phyloP scores from a whole-genome alignment of 2,329 filamentous ascomycete species.

The Cyanodermella asteris region DNA sequence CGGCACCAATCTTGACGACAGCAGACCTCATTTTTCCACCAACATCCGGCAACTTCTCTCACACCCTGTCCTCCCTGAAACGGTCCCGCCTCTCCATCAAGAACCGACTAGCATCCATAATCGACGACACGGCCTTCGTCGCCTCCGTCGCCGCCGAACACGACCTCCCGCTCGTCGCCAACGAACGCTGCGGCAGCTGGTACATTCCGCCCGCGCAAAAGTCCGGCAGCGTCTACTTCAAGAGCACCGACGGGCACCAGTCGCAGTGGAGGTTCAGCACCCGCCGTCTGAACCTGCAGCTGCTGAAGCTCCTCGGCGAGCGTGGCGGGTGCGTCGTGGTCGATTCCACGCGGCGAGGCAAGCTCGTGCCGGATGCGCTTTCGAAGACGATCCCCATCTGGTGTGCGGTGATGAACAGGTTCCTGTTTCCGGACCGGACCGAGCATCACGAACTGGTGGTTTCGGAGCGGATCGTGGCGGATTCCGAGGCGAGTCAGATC shows the following conservation, averaged over 20 bases:
- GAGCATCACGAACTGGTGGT: slow-evolving; percentile 38
- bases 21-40: slow-evolving; percentile 30
- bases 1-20: too few species aligned
- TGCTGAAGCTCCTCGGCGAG: slow-evolving; percentile 44
- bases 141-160: slow-evolving; percentile 27
- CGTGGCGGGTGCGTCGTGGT: slow-evolving; percentile 61
- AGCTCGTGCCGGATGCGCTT: slow-evolving; percentile 85
- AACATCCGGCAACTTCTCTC: slow-evolving; percentile 41
- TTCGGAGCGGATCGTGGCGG: slow-evolving; percentile 48
- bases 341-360: slow-evolving; percentile 80
- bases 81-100: slow-evolving; percentile 54
- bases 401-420: slow-evolving; percentile 66
- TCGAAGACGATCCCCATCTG: slow-evolving; percentile 88
- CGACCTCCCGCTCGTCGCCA: slow-evolving; percentile 56
- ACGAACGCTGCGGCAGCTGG: slow-evolving; percentile 92
- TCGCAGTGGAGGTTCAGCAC: slow-evolving; percentile 81
- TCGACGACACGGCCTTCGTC: slow-evolving; percentile 56
- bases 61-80: slow-evolving; percentile 49
- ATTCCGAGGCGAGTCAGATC: slow-evolving; percentile 64
- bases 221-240: slow-evolving; percentile 70
- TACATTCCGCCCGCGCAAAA: slow-evolving; percentile 46
- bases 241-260: slow-evolving; percentile 88
- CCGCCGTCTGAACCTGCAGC: slow-evolving; percentile 61
- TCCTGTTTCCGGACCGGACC: slow-evolving; percentile 42
- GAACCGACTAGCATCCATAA: slow-evolving; percentile 66